These are phyloP conservation scores for Blakeslea trispora DNA, from an alignment of 371 early-diverging fungal genomes.

Conservation along the genomic window DNA sequence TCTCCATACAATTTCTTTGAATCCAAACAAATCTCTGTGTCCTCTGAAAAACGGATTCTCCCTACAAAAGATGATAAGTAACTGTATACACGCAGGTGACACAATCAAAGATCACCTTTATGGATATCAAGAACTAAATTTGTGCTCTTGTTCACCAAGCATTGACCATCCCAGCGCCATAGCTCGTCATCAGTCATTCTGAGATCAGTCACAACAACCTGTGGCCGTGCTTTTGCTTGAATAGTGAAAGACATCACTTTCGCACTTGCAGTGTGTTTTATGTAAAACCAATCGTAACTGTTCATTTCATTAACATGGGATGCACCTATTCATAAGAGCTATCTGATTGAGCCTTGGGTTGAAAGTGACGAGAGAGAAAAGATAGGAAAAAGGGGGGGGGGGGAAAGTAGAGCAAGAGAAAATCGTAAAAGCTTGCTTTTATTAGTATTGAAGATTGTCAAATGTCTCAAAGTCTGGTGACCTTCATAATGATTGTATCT, in stretches of 20 bases:
- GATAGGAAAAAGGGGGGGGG: no score
- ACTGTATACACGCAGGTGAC: not conserved
- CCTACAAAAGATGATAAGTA: conserved; percentile 15
- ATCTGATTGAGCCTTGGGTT: no score
- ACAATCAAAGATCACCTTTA: conserved; percentile 27
- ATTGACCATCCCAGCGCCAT: conserved; percentile 39
- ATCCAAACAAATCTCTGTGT: conserved; percentile 41
- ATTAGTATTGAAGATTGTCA: no score
- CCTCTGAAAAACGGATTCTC: conserved; percentile 38
- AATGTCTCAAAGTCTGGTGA: no score
- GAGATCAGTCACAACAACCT: not conserved
- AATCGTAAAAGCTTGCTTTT: no score
- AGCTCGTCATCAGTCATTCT: conserved; percentile 14
- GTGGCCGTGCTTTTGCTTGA: not conserved
- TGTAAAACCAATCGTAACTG: conserved; percentile 1
- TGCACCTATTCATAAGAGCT: no score
- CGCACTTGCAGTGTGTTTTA: not conserved
- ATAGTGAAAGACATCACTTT: not conserved
- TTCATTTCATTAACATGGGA: not conserved
- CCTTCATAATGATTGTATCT: no score
- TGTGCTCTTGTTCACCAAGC: conserved; percentile 36
- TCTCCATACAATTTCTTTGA: conserved; percentile 26
- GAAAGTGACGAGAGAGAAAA: no score
- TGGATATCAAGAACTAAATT: conserved; percentile 41
- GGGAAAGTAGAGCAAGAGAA: no score